Conservation (phyloP, 2,329 filamentous ascomycete genomes). For the Didymella segeticola region DNA sequence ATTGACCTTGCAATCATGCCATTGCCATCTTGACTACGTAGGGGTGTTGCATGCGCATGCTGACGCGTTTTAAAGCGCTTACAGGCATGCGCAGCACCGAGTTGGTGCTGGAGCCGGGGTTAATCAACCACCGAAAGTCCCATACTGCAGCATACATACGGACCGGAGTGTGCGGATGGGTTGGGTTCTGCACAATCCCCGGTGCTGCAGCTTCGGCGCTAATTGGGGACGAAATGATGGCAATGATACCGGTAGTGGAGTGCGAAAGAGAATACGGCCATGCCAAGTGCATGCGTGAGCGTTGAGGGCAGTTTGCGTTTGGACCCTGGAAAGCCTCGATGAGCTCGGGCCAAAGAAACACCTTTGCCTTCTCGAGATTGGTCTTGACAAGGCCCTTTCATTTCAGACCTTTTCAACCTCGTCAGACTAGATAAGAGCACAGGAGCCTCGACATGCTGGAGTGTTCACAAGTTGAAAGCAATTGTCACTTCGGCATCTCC, state of each 20-base stretch:
- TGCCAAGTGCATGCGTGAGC: conserved; percentile 12
- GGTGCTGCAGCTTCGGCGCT: conserved; percentile 2
- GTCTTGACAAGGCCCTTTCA: conserved; percentile 14
- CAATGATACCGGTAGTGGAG: not conserved
- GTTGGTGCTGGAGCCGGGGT: not conserved
- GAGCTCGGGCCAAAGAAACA: conserved; percentile 2
- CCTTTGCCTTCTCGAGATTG: conserved; percentile 5
- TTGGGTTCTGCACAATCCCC: not conserved
- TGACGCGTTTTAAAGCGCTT: not conserved
- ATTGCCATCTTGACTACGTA: not conserved
- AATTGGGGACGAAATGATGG: too few species aligned
- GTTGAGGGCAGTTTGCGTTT: too few species aligned
- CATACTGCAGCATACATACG: not conserved
- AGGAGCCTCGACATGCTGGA: not conserved
- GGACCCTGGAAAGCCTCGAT: conserved; percentile 10
- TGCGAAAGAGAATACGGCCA: conserved; percentile 3
- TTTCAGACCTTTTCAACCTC: conserved; percentile 10
- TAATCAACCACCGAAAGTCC: conserved; percentile 7
- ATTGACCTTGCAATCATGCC: conserved; percentile 9
- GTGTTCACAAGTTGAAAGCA: not conserved
- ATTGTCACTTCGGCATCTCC: not conserved
- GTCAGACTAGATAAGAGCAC: conserved; percentile 9
- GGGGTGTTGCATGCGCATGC: not conserved
- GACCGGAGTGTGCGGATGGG: conserved; percentile 7
- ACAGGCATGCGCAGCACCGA: not conserved